These are phyloP conservation scores for Amphicarpaea edgeworthii DNA, from an alignment of 306 rosid species.

Conservation along the genomic window DNA sequence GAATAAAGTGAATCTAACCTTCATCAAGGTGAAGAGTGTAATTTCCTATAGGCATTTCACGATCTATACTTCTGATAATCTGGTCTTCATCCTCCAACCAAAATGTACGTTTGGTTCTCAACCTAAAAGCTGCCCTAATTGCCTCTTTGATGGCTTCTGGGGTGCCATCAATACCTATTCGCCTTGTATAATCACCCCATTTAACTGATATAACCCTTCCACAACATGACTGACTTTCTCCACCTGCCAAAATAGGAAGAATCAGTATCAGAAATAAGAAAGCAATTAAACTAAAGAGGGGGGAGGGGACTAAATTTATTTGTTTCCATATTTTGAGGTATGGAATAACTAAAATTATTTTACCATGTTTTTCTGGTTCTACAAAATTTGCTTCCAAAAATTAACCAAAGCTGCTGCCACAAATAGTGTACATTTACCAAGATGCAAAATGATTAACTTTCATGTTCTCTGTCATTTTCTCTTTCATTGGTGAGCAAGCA, in stretches of 20 bases:
- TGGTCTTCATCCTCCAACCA: conserved; percentile 99
- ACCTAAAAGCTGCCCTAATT: conserved; percentile 83
- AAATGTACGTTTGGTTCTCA: conserved; percentile 91
- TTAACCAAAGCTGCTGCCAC: background rate
- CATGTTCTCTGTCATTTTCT: background rate
- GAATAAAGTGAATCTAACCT: conserved; percentile 55
- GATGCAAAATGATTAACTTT: conserved; percentile 1
- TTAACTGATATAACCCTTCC: conserved; percentile 94
- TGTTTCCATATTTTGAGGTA: background rate
- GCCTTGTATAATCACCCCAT: conserved; percentile 91
- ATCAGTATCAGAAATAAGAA: conserved; percentile 27
- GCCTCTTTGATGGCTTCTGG: conserved; percentile 96
- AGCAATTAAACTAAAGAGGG: conserved; percentile 20
- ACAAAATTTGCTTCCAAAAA: conserved; percentile 15
- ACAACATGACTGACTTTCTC: conserved; percentile 77
- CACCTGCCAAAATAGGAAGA: conserved; percentile 60
- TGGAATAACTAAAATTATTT: conserved; percentile 6
- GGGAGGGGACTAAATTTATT: background rate
- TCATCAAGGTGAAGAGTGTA: conserved; percentile 96
- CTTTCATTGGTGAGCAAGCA: background rate
- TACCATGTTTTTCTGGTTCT: background rate
- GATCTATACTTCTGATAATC: conserved; percentile 86
- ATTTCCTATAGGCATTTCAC: conserved; percentile 95
- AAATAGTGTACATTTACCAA: conserved; percentile 12
- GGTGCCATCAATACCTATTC: conserved; percentile 90